Evolutionary conservation across 164 flowering plant species (phyloP), one percentile per base, ranked within the genome.

Genomic region (Magnolia kwangsiensis): DNA sequence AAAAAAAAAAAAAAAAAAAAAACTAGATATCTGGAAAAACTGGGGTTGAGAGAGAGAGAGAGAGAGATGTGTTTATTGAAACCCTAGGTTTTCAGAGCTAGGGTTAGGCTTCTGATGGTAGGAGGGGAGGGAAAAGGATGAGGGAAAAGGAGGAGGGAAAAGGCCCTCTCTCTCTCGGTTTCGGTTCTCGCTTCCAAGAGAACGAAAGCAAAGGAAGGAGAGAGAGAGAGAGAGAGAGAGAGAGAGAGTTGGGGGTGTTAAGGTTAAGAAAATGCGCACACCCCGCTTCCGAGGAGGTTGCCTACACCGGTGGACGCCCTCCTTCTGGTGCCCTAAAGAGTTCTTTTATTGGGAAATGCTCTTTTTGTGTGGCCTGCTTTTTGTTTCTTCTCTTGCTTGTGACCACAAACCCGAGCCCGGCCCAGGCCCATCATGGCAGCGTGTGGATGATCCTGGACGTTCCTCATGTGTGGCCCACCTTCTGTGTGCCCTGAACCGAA

Each of bases 211-310:
- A 16, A 5, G 29, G 55, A 24, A 51, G 31, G 29, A 7, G 24
- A 37, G 49, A 61, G 67, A 55, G 71, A 14, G 66, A 55, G 72
- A 13, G 75, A 63, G 63, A 31, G 29, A 64, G 69, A 45, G 31
- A 74, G 73, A 18, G 8, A 16, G 19, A 71, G 80, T 87, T 88
- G 68, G 89, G 86, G 63, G 85, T 84, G 73, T 87, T 86, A 78
- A 88, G 89, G 86, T 85, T 87, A 78, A 82, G 87, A 72, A 90
- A 84, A 75, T 70, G 20, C 72, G 74, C 74, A 24, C 74, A 10
- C 64, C 31, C 9, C 64, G 74, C 31, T 19, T 55, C 63, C 63
- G 74, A 51, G 37, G 63, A 21, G 74, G 74, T 51, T n/a, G 63
- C 27, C 61, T 21, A 21, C 19, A 16, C 63, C 63, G 74, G 74